A percentile compares a stretch with the other conserved stretches of the same genome.
phyloP scores from a whole-genome alignment of 1,284 basidiomycete species.

The Microbotryum violaceum region DNA sequence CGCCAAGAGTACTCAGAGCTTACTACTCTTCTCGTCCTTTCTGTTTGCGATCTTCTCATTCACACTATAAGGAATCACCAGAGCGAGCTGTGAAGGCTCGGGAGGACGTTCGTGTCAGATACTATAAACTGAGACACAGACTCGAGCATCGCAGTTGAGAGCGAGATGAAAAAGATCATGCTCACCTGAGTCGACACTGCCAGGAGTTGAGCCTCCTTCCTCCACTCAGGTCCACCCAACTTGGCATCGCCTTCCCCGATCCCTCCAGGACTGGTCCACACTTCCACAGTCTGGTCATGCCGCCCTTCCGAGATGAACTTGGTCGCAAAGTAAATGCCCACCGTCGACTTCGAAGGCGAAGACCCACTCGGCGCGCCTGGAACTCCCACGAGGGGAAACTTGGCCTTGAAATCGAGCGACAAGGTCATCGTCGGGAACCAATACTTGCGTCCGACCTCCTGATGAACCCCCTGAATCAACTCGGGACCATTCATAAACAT shows the following conservation, averaged over 20 bases:
- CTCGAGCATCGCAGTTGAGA: background rate
- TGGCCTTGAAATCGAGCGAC: constrained; percentile 24
- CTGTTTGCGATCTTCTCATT: too few relatives aligned
- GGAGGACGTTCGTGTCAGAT: too few relatives aligned
- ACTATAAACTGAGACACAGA: background rate
- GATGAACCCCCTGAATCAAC: constrained; percentile 2
- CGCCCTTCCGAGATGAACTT: constrained; percentile 19
- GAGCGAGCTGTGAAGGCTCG: too few relatives aligned
- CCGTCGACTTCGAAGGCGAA: constrained; percentile 6
- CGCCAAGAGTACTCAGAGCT: too few relatives aligned
- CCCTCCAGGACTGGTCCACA: constrained; percentile 14
- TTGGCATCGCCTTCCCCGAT: background rate
- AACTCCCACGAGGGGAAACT: constrained; percentile 13
- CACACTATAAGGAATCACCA: too few relatives aligned
- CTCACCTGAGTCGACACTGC: constrained; percentile 28
- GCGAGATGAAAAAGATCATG: background rate
- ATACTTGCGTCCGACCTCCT: constrained; percentile 12
- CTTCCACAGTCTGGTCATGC: constrained; percentile 29
- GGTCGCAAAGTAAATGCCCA: constrained; percentile 23
- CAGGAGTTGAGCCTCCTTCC: constrained; percentile 14
- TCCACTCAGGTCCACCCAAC: constrained; percentile 12
- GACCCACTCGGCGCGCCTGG: background rate
- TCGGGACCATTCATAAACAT: constrained; percentile 25
- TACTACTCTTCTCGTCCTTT: too few relatives aligned
- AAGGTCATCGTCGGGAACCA: constrained; percentile 29